These are phyloP conservation scores for Liriodendron chinense DNA, from an alignment of 164 flowering plant genomes.

Conservation along the genomic window DNA sequence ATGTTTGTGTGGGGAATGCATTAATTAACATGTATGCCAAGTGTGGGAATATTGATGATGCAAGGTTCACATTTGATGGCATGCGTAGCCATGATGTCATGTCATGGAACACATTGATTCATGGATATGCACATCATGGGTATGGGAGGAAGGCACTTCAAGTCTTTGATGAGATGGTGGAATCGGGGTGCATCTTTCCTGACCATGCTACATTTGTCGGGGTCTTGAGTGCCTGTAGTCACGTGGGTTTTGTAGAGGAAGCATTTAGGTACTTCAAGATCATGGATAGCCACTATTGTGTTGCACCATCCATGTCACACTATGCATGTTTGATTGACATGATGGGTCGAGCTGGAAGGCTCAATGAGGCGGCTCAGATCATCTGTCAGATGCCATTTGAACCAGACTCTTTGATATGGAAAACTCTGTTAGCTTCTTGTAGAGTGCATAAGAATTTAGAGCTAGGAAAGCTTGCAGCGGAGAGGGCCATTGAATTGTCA, in stretches of 20 bases:
- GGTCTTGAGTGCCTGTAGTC: conserved; percentile 22
- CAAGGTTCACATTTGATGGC: conserved; percentile 16
- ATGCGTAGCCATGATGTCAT: conserved; percentile 14
- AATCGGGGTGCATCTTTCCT: conserved; percentile 9
- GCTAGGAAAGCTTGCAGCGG: conserved; percentile 21
- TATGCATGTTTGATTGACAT: conserved; percentile 19
- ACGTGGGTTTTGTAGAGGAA: conserved; percentile 17
- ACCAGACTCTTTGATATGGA: conserved; percentile 22
- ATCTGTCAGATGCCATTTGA: conserved; percentile 21
- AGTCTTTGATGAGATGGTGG: conserved; percentile 19
- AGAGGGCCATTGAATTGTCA: conserved; percentile 14
- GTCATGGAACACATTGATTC: conserved; percentile 25
- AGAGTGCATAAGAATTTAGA: conserved; percentile 14
- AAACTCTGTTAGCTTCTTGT: conserved; percentile 18
- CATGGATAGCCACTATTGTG: conserved; percentile 16
- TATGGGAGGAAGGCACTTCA: conserved; percentile 13
- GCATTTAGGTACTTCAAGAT: conserved; percentile 10
- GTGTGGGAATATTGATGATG: conserved; percentile 16
- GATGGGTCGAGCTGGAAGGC: conserved; percentile 22
- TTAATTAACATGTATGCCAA: conserved; percentile 21
- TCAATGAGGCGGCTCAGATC: conserved; percentile 17
- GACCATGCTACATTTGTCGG: conserved; percentile 19
- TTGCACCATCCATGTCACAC: conserved; percentile 18
- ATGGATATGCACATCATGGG: conserved; percentile 25
- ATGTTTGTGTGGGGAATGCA: conserved; percentile 21